Conservation (phyloP, 768 basidiomycete species). For the Russula sp. region DNA sequence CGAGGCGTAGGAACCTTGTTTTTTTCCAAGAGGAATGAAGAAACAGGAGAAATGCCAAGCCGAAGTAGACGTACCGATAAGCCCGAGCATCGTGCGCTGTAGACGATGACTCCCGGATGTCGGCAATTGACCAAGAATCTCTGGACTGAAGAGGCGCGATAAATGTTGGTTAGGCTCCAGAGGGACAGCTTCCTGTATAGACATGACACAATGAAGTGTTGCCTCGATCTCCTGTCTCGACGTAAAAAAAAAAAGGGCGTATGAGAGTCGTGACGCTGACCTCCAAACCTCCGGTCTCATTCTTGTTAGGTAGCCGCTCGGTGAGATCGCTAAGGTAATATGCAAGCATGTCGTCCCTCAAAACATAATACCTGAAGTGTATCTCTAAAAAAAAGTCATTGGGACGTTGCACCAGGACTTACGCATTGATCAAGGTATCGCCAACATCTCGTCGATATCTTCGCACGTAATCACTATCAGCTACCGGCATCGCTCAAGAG, state of each 20-base stretch:
- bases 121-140: conserved; percentile 65
- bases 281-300: conserved; percentile 63
- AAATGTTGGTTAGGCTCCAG: conserved; percentile 50
- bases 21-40: not conserved
- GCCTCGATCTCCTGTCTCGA: conserved; percentile 71
- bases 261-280: conserved; percentile 35
- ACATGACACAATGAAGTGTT: conserved; percentile 78
- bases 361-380: conserved; percentile 65
- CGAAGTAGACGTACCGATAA: conserved; percentile 53
- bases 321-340: conserved; percentile 60
- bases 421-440: conserved; percentile 87
- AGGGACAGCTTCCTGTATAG: conserved; percentile 81
- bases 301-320: conserved; percentile 43
- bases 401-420: conserved; percentile 28
- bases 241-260: not conserved
- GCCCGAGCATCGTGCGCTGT: conserved; percentile 62
- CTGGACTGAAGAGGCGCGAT: conserved; percentile 60
- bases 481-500: not conserved
- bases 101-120: conserved; percentile 57
- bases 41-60: not conserved
- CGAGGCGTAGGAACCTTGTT: conserved; percentile 62
- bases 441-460: conserved; percentile 84
- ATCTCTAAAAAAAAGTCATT: not conserved
- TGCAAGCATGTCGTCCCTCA: conserved; percentile 76
- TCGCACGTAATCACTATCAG: not conserved